Evolutionary conservation across 2,329 filamentous ascomycete species (phyloP).

Genomic region (Ophiostoma piceae): DNA sequence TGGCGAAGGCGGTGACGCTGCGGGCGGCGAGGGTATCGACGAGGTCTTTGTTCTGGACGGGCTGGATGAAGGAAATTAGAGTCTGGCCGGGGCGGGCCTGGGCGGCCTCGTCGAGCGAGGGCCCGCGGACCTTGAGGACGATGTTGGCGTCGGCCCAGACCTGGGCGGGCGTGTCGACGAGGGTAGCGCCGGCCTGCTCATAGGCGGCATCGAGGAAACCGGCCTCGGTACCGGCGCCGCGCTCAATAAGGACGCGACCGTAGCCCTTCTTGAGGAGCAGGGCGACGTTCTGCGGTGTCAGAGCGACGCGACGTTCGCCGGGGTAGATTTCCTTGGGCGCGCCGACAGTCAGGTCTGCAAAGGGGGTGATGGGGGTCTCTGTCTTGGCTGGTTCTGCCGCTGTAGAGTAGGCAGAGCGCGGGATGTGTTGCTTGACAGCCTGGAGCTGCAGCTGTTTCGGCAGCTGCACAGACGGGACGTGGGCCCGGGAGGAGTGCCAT

Average conservation of each 20-base stretch:
- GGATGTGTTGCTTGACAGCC: slow-evolving; percentile 22
- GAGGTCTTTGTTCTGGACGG: slow-evolving; percentile 69
- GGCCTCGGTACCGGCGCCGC: slow-evolving; percentile 70
- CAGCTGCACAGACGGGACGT: no score
- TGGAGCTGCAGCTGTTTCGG: slow-evolving; percentile 10
- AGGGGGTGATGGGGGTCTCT: slow-evolving; percentile 52
- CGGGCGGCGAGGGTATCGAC: slow-evolving; percentile 67
- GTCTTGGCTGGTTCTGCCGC: slow-evolving; percentile 22
- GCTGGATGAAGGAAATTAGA: slow-evolving; percentile 78
- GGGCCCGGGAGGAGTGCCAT: not conserved
- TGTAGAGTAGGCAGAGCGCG: slow-evolving; percentile 9
- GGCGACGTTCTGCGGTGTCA: slow-evolving; percentile 78
- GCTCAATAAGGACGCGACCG: slow-evolving; percentile 68
- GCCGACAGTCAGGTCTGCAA: slow-evolving; percentile 67
- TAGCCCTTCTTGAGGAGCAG: slow-evolving; percentile 83
- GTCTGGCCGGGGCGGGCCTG: slow-evolving; percentile 64
- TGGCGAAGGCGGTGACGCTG: slow-evolving; percentile 74
- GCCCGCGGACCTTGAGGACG: slow-evolving; percentile 76
- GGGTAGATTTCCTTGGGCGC: slow-evolving; percentile 74
- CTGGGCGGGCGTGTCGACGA: slow-evolving; percentile 58
- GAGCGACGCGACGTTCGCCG: slow-evolving; percentile 74
- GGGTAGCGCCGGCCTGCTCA: slow-evolving; percentile 67
- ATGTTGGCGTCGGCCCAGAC: slow-evolving; percentile 74
- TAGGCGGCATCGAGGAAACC: slow-evolving; percentile 76
- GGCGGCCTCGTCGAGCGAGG: slow-evolving; percentile 64